Base-by-base conservation (phyloP, 345 rosid species). In the Punica granatum region DNA sequence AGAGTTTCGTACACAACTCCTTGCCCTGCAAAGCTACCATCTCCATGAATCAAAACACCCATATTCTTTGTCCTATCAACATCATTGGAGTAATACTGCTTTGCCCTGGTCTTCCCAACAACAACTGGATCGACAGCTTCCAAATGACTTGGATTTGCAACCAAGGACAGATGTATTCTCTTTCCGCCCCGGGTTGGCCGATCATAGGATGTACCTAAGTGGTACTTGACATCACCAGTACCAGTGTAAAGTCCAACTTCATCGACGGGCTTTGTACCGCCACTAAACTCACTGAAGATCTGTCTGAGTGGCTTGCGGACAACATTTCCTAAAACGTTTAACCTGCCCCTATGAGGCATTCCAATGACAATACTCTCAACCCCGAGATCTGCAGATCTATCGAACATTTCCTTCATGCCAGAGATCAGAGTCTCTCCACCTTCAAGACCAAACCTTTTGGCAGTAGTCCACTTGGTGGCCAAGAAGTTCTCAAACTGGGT, bases 111-210 rank as follows among this genome's bases (percentile, higher is more conserved):
- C 39, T 72, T 72, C 30, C 75, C 75, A 42, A 72, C 34, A 37
- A 72, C 75, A 10, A 72, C 75, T 58, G 75, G 75, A 67, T 72
- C 75, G 59, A 72, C 75, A 23, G 75, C 75, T 66, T 72, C 75
- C 75, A 72, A 66, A 67, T 72, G 70, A 60, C 75, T 72, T 18
- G 75, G 75, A 66, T 72, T 72, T 32, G 75, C 75, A 33, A 72
- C 70, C 49, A 72, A 48, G 4, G 75, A 72, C 60, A 72, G 61
- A 67, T 72, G 75, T 72, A 72, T 59, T 48, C 75, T 72, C 59
- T 66, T 72, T 21, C 75, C 75, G 36, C 75, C 75, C 60, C 70
- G 56, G 23, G 75, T 72, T 58, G 75, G 75, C 11, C 75, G 59
- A 60, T 72, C 75, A 46, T 72, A 72, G 59, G 75, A 72, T 32